Conservation (phyloP, 2,329 filamentous ascomycete species). For the Fusarium chlamydosporum region DNA sequence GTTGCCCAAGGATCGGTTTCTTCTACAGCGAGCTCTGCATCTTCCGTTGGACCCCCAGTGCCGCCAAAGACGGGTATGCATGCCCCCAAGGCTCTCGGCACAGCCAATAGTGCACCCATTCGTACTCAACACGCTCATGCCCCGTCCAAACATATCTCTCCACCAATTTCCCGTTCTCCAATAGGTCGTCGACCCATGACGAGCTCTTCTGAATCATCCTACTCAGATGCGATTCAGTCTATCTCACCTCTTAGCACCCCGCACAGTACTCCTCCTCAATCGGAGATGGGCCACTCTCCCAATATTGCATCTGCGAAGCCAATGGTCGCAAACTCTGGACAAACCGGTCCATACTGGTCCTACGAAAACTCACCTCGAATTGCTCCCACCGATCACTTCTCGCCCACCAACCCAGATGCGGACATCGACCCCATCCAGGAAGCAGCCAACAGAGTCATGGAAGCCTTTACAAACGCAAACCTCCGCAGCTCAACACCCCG, state of each 20-base stretch:
- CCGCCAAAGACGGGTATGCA: conserved; percentile 7
- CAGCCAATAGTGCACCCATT: conserved; percentile 4
- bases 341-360: conserved; percentile 46
- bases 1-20: conserved; percentile 32
- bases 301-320: conserved; percentile 29
- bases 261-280: conserved; percentile 59
- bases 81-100: not conserved
- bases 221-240: conserved; percentile 57
- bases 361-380: conserved; percentile 42
- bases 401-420: conserved; percentile 33
- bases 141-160: conserved; percentile 23
- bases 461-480: conserved; percentile 51
- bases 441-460: conserved; percentile 53
- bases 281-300: conserved; percentile 54
- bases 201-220: conserved; percentile 57
- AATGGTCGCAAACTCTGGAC: conserved; percentile 9
- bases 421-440: conserved; percentile 52
- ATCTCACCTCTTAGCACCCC: conserved; percentile 57
- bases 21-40: conserved; percentile 34
- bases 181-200: conserved; percentile 38
- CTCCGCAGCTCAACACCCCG: conserved; percentile 35
- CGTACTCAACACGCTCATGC: conserved; percentile 6
- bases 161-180: conserved; percentile 17
- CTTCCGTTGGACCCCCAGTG: conserved; percentile 30
- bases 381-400: conserved; percentile 37